These are phyloP conservation scores for Fraxinus paxiana DNA, from an alignment of 305 asterid genomes.

Conservation along the genomic window DNA sequence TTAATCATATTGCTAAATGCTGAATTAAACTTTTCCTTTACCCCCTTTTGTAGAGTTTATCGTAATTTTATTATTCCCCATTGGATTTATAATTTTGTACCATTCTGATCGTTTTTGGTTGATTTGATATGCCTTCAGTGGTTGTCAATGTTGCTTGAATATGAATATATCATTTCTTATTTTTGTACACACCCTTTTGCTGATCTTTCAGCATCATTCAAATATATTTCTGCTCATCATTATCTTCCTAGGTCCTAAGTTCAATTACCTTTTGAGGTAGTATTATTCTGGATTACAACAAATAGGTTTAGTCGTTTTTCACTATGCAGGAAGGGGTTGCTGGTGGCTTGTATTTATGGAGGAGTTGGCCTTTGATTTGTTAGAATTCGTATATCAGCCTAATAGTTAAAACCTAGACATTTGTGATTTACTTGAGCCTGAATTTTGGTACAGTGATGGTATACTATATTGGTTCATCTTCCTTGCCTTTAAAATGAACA, in stretches of 20 bases:
- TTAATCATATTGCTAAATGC: not conserved
- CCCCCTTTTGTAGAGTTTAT: not conserved
- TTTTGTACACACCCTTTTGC: not conserved
- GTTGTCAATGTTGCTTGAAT: not conserved
- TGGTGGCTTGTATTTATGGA: constrained; percentile 33
- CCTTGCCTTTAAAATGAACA: constrained; percentile 39
- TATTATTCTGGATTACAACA: constrained; percentile 23
- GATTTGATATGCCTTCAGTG: not conserved
- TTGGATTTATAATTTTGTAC: not conserved
- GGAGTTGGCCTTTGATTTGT: constrained; percentile 40
- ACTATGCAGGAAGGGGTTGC: constrained; percentile 45
- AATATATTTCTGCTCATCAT: constrained; percentile 7
- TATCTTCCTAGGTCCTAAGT: not conserved
- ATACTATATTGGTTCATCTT: constrained; percentile 32
- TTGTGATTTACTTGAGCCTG: constrained; percentile 37
- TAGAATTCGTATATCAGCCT: constrained; percentile 37
- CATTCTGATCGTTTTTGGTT: constrained; percentile 6
- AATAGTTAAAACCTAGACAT: constrained; percentile 39
- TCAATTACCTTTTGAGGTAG: not conserved
- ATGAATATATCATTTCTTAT: not conserved
- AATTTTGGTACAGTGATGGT: constrained; percentile 30
- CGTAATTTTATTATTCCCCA: not conserved
- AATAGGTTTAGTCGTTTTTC: constrained; percentile 46
- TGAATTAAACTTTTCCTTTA: not conserved
- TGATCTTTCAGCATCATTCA: constrained; percentile 7